Conservation (phyloP, 352 stramenopile species). For the Phytophthora sansomeana region DNA sequence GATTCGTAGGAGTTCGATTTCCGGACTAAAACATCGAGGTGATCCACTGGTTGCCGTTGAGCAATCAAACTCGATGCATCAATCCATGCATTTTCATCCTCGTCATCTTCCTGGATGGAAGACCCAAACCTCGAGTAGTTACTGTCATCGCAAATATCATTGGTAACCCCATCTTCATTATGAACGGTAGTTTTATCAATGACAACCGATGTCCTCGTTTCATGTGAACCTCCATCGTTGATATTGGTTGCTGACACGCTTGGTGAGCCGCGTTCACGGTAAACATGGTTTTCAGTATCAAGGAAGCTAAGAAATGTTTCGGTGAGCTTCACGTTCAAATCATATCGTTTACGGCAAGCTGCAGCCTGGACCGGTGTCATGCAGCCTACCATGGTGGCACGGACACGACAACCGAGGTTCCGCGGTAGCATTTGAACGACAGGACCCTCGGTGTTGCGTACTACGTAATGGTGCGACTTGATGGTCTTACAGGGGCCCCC, state of each 20-base stretch:
- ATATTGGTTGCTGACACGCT: not conserved
- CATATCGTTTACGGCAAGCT: too few relatives aligned
- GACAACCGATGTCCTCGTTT: too few relatives aligned
- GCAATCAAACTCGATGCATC: conserved; percentile 8
- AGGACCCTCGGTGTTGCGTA: conserved; percentile 18
- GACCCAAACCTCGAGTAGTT: conserved; percentile 11
- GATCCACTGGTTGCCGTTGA: too few relatives aligned
- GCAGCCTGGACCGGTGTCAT: too few relatives aligned
- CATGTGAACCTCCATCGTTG: not conserved
- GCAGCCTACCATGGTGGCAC: too few relatives aligned
- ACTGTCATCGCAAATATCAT: not conserved
- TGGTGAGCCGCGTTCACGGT: too few relatives aligned
- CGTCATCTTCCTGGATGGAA: not conserved
- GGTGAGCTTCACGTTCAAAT: too few relatives aligned
- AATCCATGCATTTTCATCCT: conserved; percentile 4
- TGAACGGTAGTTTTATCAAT: not conserved
- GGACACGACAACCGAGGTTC: too few relatives aligned
- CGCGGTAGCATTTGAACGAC: conserved; percentile 14
- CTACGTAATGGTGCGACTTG: conserved; percentile 21
- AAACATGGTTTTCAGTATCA: too few relatives aligned
- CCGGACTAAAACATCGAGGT: too few relatives aligned
- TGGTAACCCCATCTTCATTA: not conserved
- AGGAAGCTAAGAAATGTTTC: too few relatives aligned
- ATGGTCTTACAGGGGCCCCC: conserved; percentile 6
- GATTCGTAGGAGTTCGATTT: too few relatives aligned